Evolutionary conservation across 2,329 filamentous ascomycete species (phyloP), one percentile per base, ranked within the genome.

Genomic region (Diaporthe citri): DNA sequence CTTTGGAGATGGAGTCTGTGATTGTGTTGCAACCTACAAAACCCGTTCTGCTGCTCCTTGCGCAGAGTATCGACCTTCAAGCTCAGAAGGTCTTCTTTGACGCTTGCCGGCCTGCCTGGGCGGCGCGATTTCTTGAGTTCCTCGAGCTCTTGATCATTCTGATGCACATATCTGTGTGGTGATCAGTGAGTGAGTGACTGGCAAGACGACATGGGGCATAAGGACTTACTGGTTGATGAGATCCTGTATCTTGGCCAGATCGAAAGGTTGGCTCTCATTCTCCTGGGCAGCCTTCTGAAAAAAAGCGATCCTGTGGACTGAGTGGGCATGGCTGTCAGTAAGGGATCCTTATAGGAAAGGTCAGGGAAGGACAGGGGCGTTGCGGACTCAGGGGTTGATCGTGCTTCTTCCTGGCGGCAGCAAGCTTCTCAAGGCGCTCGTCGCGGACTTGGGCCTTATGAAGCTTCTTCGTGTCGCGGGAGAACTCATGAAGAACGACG

Each of bases 401-500:
- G 77, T 90, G 91, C 84, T 93, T 97, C 79, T 90, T 89, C 80
- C 94, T 90, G 51, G 92, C 87, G n/a, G 90, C 86, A 31, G 92
- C 90, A 73, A 96, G 86, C 82, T 93, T 93, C 78, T 91, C 91
- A 48, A 99, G 88, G 82, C 94, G 94, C 80, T 97, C 93, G 80
- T 98, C 96, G 83, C 97, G 90, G 77, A 93, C 90, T 76, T 91
- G 90, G 28, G 97, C 97, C 80, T 92, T 90, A 82, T 95, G 93
- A 77, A 98, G 87, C 70, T 95, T 91, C 81, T 93, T 91, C 4
- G 95, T 94, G 86, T 98, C 95, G 78, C 97, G 90, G 76, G 95
- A 98, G 82, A 95, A 95, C 84, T 95, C 93, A 81, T 98, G 96
- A 31, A 98, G 88, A 41, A 93, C 92, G 62, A 95, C 89, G 52